Percentiles rank a stretch among this genome's conserved stretches.
These are phyloP conservation scores for Kuraishia molischiana DNA, from an alignment of 805 yeast species.

Conservation along the genomic window DNA sequence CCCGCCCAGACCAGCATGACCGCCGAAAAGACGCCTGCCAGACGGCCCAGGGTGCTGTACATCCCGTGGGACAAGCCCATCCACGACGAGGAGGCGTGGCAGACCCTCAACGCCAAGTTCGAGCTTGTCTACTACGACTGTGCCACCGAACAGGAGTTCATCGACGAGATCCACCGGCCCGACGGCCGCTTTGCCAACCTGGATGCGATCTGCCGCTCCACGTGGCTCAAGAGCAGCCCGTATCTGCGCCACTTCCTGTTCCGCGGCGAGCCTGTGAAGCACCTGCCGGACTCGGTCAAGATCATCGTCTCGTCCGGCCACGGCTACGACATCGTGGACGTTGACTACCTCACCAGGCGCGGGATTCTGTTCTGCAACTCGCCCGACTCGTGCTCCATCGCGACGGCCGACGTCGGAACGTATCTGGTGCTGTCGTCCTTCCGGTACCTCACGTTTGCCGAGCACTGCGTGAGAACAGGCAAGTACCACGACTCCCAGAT, in stretches of 20 bases:
- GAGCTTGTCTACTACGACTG: conserved; percentile 24
- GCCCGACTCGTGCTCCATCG: conserved; percentile 26
- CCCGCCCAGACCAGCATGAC: too few relatives aligned
- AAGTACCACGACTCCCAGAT: conserved; percentile 20
- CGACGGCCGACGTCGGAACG: conserved; percentile 30
- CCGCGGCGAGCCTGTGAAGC: conserved; percentile 22
- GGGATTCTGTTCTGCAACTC: conserved; percentile 27
- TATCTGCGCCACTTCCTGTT: conserved; percentile 23
- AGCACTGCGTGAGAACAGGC: conserved; percentile 24
- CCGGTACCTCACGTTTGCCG: conserved; percentile 26
- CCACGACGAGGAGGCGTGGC: conserved; percentile 28
- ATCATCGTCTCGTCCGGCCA: conserved; percentile 28
- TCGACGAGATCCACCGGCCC: conserved; percentile 23
- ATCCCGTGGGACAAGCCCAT: conserved; percentile 26
- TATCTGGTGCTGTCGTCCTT: conserved; percentile 21
- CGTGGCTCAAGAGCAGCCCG: conserved; percentile 29
- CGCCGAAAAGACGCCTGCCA: background rate
- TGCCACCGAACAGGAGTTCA: conserved; percentile 23
- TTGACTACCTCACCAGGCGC: conserved; percentile 21
- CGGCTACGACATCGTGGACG: conserved; percentile 29
- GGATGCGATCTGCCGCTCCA: conserved; percentile 25
- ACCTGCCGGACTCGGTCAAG: conserved; percentile 23
- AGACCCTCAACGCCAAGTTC: conserved; percentile 22
- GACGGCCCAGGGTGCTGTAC: conserved; percentile 25
- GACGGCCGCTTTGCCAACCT: conserved; percentile 24